Conservation (phyloP, 2,329 filamentous ascomycete genomes). For the Stagonosporopsis tanaceti region DNA sequence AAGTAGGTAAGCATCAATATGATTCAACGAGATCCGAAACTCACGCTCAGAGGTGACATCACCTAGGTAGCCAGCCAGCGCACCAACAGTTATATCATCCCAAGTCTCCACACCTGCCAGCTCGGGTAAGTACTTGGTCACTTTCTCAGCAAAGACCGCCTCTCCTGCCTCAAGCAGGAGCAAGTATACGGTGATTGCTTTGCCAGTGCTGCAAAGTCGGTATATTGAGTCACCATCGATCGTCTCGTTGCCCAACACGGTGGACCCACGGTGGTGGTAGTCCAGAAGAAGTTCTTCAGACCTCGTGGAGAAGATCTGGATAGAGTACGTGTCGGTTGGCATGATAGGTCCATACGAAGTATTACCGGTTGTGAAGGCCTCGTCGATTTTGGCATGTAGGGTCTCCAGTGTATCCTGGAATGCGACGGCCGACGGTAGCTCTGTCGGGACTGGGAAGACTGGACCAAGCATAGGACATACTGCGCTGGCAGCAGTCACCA, state of each 20-base stretch:
- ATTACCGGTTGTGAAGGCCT: conserved; percentile 15
- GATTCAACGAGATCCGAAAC: not conserved
- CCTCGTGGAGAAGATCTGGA: conserved; percentile 22
- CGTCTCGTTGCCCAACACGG: conserved; percentile 9
- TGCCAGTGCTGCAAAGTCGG: conserved; percentile 53
- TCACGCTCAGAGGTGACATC: conserved; percentile 39
- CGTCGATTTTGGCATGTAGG: conserved; percentile 8
- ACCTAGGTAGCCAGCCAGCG: conserved; percentile 44
- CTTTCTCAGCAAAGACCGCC: conserved; percentile 46
- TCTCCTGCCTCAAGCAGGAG: conserved; percentile 47
- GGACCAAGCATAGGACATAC: conserved; percentile 21
- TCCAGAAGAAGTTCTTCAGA: conserved; percentile 15
- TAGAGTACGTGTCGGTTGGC: conserved; percentile 20
- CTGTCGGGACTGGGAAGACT: conserved; percentile 17
- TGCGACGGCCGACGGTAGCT: not conserved
- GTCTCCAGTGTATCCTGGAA: conserved; percentile 9
- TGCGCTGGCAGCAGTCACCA: conserved; percentile 50
- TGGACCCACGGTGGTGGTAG: conserved; percentile 17
- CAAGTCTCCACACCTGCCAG: conserved; percentile 36
- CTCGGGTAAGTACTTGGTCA: conserved; percentile 39
- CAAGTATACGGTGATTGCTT: conserved; percentile 52
- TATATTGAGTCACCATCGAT: conserved; percentile 54
- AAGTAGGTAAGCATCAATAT: not conserved
- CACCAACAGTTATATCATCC: conserved; percentile 46
- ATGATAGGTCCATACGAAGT: conserved; percentile 14